Base-by-base conservation (phyloP, 2,329 filamentous ascomycete species). In the Fusarium oligoseptatum region DNA sequence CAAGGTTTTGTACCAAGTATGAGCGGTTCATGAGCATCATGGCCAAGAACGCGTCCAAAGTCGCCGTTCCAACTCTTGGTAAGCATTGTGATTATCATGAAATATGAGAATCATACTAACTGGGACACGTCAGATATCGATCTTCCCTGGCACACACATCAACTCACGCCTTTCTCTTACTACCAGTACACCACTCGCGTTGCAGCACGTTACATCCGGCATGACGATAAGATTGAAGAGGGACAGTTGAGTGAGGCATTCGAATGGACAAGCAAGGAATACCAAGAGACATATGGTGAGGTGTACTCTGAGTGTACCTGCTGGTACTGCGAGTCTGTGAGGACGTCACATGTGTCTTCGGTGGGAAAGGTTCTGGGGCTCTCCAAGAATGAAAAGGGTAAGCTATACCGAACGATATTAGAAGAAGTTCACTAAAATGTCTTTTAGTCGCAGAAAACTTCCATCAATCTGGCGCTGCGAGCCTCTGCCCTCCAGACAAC, bases 211-310 rank as follows among this genome's bases (percentile, higher is more conserved):
- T 94, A 95, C 78, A 88, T 96, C 75, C 91, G 95, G 79, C 94
- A 97, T 78, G 92, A 97, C 81, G 95, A 97, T 85, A 96, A 96
- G 82, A 91, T 97, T 24, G 90, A 92, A 58, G 92, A 95, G 77
- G 84, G 84, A 15, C 87, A 86, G 58, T 87, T 97, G 8, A 89
- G 89, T 52, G 84, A 86, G 2, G 86, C 87, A 6, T 97, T 97
- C 78, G 90, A 92, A 79, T 94, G 90, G 89, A 97, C 94, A 0
- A 90, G 88, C 78, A 92, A 91, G 75, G 84, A 82, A 1, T 97
- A 96, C 80, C 89, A 94, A 75, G 89, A 90, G 32, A 81, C 84
- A 15, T 95, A 89, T 74, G 83, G 85, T 17, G 88, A 92, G 60
- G 88, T 94, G 6, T 97, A 95, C 80, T 92, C 89, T 1, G 92